Percentiles rank a stretch among this genome's conserved stretches.
Evolutionary conservation across 495 filamentous ascomycete species (phyloP).

Genomic region (Lasiosphaeriaceae sp.): DNA sequence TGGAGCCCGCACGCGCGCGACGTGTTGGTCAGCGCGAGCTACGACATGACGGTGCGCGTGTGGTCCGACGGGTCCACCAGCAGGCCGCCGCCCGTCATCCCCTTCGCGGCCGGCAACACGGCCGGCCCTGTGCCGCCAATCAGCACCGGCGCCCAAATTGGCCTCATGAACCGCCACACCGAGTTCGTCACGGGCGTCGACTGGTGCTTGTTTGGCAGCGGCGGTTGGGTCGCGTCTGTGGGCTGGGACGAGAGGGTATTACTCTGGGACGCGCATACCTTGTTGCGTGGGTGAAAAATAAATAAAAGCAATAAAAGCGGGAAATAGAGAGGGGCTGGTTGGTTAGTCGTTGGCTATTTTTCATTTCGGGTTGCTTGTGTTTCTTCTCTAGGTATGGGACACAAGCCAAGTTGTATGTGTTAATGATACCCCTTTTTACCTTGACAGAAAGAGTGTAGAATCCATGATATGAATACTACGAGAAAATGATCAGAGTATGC

Average conservation of each 20-base stretch:
- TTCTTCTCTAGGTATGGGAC: too few species aligned
- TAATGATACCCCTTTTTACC: too few species aligned
- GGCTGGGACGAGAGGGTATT: constrained; percentile 91
- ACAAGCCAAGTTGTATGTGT: too few species aligned
- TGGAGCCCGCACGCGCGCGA: constrained; percentile 92
- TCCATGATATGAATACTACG: too few species aligned
- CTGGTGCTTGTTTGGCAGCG: constrained; percentile 93
- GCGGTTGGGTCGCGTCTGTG: constrained; percentile 90
- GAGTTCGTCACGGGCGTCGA: constrained; percentile 98
- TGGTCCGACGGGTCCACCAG: constrained; percentile 75
- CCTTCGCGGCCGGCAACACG: constrained; percentile 3
- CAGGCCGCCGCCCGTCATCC: constrained; percentile 5
- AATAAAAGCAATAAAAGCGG: neutral
- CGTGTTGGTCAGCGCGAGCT: constrained; percentile 80
- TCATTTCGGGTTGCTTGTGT: neutral
- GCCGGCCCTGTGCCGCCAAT: constrained; percentile 19
- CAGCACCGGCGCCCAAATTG: constrained; percentile 64
- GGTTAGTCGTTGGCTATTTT: neutral
- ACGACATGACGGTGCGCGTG: constrained; percentile 94
- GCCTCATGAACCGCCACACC: constrained; percentile 84
- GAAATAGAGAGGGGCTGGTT: too few species aligned
- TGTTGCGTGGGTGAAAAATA: constrained; percentile 14
- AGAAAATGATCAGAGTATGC: too few species aligned
- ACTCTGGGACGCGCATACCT: constrained; percentile 77
- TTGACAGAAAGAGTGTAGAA: too few species aligned